Conservation (phyloP, 768 basidiomycete genomes). For the Mycena floridula region DNA sequence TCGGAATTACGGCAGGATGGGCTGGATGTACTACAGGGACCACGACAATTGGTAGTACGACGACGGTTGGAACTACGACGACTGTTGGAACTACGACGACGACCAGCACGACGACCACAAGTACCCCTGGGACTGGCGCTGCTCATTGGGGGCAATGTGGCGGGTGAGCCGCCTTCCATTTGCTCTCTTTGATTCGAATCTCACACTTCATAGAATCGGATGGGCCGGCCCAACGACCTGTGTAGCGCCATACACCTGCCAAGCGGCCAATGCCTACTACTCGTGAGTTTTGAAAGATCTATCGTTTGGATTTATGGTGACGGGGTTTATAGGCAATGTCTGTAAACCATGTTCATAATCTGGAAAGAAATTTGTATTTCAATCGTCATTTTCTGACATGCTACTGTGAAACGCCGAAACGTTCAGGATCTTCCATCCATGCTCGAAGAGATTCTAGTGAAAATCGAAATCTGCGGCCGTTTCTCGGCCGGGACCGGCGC, state of each 20-base stretch:
- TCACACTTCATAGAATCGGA: background rate
- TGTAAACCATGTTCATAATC: too few relatives aligned
- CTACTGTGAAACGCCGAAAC: too few relatives aligned
- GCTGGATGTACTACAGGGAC: slow-evolving; percentile 14
- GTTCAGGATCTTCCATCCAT: too few relatives aligned
- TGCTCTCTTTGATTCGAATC: background rate
- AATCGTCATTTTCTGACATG: too few relatives aligned
- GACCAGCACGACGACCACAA: background rate
- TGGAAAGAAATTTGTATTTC: too few relatives aligned
- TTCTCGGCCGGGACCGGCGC: too few relatives aligned
- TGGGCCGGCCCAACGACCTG: background rate
- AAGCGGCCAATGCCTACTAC: background rate
- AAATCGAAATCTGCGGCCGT: too few relatives aligned
- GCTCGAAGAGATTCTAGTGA: too few relatives aligned
- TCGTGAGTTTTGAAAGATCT: background rate
- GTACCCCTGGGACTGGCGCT: background rate
- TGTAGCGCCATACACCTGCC: background rate
- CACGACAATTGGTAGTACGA: slow-evolving; percentile 11
- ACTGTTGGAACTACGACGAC: background rate
- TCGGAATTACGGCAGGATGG: slow-evolving; percentile 29
- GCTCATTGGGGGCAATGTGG: background rate
- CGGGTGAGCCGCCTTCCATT: background rate
- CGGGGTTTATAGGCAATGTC: too few relatives aligned
- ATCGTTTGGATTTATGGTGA: too few relatives aligned
- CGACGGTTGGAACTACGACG: background rate